Base-by-base conservation (phyloP, 148 eudicot genomes). In the Dianthus caryophyllus region DNA sequence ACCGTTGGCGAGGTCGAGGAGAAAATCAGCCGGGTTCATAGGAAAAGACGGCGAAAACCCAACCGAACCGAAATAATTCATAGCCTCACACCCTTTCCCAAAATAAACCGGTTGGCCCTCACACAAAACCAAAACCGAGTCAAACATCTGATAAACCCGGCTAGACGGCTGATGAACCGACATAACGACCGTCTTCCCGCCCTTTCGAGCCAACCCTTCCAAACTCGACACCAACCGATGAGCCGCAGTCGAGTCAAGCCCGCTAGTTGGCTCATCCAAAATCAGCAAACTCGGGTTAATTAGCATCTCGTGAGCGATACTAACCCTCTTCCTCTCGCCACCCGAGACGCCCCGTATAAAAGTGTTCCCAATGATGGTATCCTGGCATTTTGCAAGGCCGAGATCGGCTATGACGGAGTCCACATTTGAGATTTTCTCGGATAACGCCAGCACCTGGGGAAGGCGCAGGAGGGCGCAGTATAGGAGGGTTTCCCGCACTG, bases 1-100 rank as follows among this genome's bases (percentile, higher is more conserved):
- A 90, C 99, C 97, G 25, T 94, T 94, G 14, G 99, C 99, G 80
- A 94, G 97, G 86, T 94, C 99, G 69, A 94, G 97, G 77, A 94
- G 78, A 68, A 94, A 94, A 81, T 94, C 99, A 0, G 99, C 97
- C 1, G 99, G 99, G 66, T 90, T 94, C 86, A 94, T 85, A 11
- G 96, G 84, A 58, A 94, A 90, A 68, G 78, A 72, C 71, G 97
- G 97, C 59, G 81, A 66, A 68, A 80, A 90, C 0, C 93, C 97
- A 18, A 90, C 71, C 21, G 86, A 81, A 25, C 78, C 71, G 25
- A 94, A 90, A 60, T 94, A 90, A 5, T 48, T 36, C 86, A 86
- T 81, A 1, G 90, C 88, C 1, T 88, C 87, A 39, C 67, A 26
- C 0, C 90, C 88, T 70, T 81, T 85, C 11, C 97, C 99, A 24